Base-by-base conservation (phyloP, 108 stramenopile genomes). In the Epithemia pelagica region DNA sequence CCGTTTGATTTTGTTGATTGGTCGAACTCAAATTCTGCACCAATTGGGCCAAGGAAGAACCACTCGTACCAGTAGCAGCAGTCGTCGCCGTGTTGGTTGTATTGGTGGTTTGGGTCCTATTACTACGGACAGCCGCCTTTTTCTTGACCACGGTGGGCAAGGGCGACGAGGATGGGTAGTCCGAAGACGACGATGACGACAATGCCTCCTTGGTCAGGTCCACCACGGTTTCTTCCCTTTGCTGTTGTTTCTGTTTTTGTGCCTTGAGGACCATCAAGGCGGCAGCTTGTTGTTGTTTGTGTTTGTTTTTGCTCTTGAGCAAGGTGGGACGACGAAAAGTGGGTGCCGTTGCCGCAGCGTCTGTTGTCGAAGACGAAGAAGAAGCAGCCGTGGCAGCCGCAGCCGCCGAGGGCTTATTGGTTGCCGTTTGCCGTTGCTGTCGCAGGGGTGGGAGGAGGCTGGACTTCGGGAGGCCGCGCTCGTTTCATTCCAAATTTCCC, bases 1-100 rank as follows among this genome's bases (percentile, higher is more conserved):
- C 15, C 8, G 5, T 5, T n/a, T 21, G 28, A 7, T 61, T 5
- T 8, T 28, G 21, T 27, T 21, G 28, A n/a, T n/a, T 5, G 8
- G 61, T 61, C 28, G 61, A 29, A 15, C 26, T 7, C 26, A 32
- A n/a, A 27, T 61, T 61, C 15, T 61, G 61, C 30, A 61, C 61
- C 30, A 61, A 27, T 61, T 61, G 61, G 21, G 61, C 61, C 26
- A 31, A 27, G 26, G 21, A 3, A 5, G 10, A 5, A 10, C 31
- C 30, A 7, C 61, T 29, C 7, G 7, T 29, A 27, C n/a, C 31
- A 26, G 15, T 29, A 22, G 7, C 28, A 5, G 30, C 21, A n/a
- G 26, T 8, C n/a, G 8, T 29, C 10, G 28, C 30, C n/a, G n/a
- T n/a, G n/a, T n/a, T n/a, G n/a, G n/a, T n/a, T n/a, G n/a, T n/a